Percentiles rank a stretch among this genome's conserved stretches.
phyloP scores from a whole-genome alignment of 768 basidiomycete species.

The Mycena pura region DNA sequence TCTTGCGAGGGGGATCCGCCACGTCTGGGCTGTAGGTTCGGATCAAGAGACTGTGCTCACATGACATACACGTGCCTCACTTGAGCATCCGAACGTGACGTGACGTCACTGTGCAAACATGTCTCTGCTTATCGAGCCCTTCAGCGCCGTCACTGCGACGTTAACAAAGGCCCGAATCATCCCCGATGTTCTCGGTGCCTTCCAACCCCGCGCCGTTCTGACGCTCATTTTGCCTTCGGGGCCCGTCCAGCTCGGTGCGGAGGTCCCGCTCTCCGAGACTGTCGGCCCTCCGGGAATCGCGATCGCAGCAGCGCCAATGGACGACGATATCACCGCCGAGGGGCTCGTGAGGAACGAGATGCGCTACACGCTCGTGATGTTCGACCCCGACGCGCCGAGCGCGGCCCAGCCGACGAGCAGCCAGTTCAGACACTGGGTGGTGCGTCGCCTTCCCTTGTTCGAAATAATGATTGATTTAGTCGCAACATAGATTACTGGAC shows the following conservation, averaged over 20 bases:
- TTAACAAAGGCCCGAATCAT: conserved; percentile 31
- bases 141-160: conserved; percentile 27
- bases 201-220: conserved; percentile 37
- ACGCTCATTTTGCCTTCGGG: conserved; percentile 27
- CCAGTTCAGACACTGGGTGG: conserved; percentile 46
- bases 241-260: too few species aligned
- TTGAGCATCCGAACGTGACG: too few species aligned
- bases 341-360: conserved; percentile 21
- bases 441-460: conserved; percentile 23
- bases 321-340: too few species aligned
- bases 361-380: conserved; percentile 44
- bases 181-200: conserved; percentile 38
- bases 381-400: conserved; percentile 48
- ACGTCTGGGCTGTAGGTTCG: too few species aligned
- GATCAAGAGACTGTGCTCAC: too few species aligned
- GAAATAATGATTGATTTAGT: background rate
- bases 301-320: too few species aligned
- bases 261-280: too few species aligned
- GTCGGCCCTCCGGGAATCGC: too few species aligned
- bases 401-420: conserved; percentile 37
- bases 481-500: conserved; percentile 10
- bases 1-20: too few species aligned
- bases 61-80: too few species aligned
- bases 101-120: too few species aligned
- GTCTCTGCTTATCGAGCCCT: conserved; percentile 33